Evolutionary conservation across 495 filamentous ascomycete species (phyloP), one percentile per base, ranked within the genome.

Genomic region (Aspergillus mulundensis): DNA sequence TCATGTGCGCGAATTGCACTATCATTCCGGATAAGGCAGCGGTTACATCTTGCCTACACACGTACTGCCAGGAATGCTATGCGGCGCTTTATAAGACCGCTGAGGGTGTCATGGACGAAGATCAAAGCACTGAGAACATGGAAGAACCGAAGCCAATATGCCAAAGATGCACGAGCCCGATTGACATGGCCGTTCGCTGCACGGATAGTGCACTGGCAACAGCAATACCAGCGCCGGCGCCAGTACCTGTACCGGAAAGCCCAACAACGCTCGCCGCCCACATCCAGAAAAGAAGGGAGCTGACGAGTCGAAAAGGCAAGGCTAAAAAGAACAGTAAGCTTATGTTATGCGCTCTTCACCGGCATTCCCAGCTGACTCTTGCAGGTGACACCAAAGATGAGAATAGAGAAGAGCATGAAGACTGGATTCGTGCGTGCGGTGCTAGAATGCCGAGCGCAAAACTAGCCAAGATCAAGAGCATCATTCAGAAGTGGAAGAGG

Each of bases 1-100:
- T 50, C 0, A 47, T 53, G 6, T 83, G 80, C 57, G 49, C 67
- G 1, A 41, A 19, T 1, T 83, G 81, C 59, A 25, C 48, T 0
- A 19, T 61, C 1, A 6, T 41, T 0, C 67, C 74, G 0, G 59
- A 66, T 0, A 56, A 69, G 0, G 64, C 70, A 3, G 59, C 66
- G 1, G 48, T 81, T 10, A 81, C 78, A 0, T 62, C 64, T 10
- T 84, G 81, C 58, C 46, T 64, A 16, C 81, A 84, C 44, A 48
- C 79, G 1, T 80, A 77, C 45, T 84, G 80, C 59, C 30, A 65
- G 8, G 66, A 66, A 10, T 82, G 81, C 57, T 72, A 77, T 15
- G 15, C 55, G 0, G 30, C 23, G n/a, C 50, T 77, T n/a, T 19
- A 44, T 7, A 2, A 6, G 14, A 10, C 10, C 7, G 34, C 12